These are phyloP conservation scores for Colletotrichum tamarilloi DNA, from an alignment of 2,329 filamentous ascomycete genomes.

Conservation along the genomic window DNA sequence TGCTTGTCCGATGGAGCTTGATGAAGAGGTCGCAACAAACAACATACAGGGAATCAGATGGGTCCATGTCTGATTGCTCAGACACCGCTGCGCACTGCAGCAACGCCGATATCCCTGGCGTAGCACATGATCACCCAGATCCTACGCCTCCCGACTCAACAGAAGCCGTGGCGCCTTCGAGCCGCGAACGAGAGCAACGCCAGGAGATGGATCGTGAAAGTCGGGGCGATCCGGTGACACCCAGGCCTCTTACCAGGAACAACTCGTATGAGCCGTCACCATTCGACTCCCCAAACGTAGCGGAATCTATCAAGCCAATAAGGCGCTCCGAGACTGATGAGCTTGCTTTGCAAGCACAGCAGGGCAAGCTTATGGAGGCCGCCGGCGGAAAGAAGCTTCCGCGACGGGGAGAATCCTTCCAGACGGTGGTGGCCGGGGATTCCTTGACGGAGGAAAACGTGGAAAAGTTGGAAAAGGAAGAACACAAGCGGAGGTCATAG, in stretches of 20 bases:
- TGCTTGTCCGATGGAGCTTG: conserved; percentile 76
- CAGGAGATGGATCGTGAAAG: conserved; percentile 17
- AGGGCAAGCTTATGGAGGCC: conserved; percentile 59
- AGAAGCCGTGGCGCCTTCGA: neutral
- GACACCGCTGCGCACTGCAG: conserved; percentile 56
- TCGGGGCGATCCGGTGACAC: conserved; percentile 48
- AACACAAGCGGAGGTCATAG: conserved; percentile 23
- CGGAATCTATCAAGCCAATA: conserved; percentile 47
- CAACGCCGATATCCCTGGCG: conserved; percentile 52
- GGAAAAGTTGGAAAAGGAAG: conserved; percentile 56
- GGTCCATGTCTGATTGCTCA: conserved; percentile 56
- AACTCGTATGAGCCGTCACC: conserved; percentile 54
- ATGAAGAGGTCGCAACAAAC: conserved; percentile 40
- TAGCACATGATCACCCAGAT: conserved; percentile 33
- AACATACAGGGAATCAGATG: conserved; percentile 13
- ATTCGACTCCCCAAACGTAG: conserved; percentile 49
- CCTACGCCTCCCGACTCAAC: neutral
- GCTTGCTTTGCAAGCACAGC: conserved; percentile 55
- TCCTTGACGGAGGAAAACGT: conserved; percentile 66
- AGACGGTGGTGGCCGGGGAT: conserved; percentile 51
- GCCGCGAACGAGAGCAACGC: neutral
- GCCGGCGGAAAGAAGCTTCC: conserved; percentile 50
- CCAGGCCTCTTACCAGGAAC: conserved; percentile 51
- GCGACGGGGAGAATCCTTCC: conserved; percentile 47
- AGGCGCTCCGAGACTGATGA: conserved; percentile 51